Evolutionary conservation across 23 red algal genomes (phyloP).

Genomic region (Chondrus crispus): DNA sequence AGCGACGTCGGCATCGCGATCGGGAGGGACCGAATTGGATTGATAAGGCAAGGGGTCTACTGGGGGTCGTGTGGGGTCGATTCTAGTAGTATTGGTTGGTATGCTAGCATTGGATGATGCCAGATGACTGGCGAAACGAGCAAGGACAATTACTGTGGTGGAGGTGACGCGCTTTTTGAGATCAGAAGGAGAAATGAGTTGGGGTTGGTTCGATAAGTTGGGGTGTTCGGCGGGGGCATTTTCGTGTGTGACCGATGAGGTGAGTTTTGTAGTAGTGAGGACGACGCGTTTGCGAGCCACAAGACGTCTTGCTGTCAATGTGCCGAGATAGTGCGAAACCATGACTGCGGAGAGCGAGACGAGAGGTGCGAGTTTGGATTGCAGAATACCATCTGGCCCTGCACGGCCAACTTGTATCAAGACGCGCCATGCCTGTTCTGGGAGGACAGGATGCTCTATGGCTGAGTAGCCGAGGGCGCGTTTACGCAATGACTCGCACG

Average conservation of each 20-base stretch:
- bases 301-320: neutral
- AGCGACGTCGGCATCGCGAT: neutral
- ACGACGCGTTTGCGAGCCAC: slow-evolving; percentile 45
- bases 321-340: slow-evolving; percentile 49
- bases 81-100: neutral
- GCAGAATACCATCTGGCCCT: slow-evolving; percentile 25
- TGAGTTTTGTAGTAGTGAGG: neutral
- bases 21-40: neutral
- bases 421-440: neutral
- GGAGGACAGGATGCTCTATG: slow-evolving; percentile 26
- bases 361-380: slow-evolving; percentile 17
- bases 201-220: neutral
- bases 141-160: slow-evolving; percentile 32
- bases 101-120: neutral
- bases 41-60: no score
- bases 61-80: neutral
- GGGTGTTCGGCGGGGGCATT: neutral
- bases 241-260: no score
- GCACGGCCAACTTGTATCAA: slow-evolving; percentile 22
- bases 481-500: slow-evolving; percentile 4
- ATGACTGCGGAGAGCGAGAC: slow-evolving; percentile 14
- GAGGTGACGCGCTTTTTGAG: slow-evolving; percentile 19
- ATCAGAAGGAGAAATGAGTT: neutral
- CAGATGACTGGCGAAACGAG: neutral
- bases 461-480: slow-evolving; percentile 34